Evolutionary conservation across 2,329 filamentous ascomycete species (phyloP), one percentile per base, ranked within the genome.

Genomic region (Fusarium sambucinum): DNA sequence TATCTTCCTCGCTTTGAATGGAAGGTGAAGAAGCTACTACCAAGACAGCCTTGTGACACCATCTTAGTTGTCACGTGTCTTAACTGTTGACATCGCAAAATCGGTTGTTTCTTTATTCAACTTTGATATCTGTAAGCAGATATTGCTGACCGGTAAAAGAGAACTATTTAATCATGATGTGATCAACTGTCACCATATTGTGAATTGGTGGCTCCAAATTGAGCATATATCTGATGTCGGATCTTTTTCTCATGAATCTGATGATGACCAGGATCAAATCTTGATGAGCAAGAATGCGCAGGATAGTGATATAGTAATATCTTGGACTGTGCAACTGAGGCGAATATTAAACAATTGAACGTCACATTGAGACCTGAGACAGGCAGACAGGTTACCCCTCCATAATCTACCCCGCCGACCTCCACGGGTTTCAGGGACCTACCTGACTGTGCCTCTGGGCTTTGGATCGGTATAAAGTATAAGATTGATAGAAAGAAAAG

Each of bases 251-350:
- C 19, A 17, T 14, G 29, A 32, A 41, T 23, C 16, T 32, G 9
- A 16, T 6, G 8, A 29, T 55, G 35, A 37, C 41, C 25, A 52
- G 60, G 65, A 47, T 62, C 16, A 35, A 16, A 38, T 5, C 13
- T 56, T 44, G 45, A 23, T 68, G 68, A 70, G 68, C 68, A 70
- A 59, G 68, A 68, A 68, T 70, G 68, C 64, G 68, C 55, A 59
- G 38, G 52, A 70, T 70, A 47, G 46, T 51, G 40, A 55, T 58
- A 58, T n/a, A 63, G 30, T 32, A n/a, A 45, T 32, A 25, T 55
- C 21, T 47, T n/a, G 33, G 32, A 45, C 68, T 59, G 58, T 69
- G 54, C 55, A 46, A 64, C 63, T 30, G 32, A 40, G 53, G 44
- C 21, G 51, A 32, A 42, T 30, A 45, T 48, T 30, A 54, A 62